These are phyloP conservation scores for Saccharomycopsis vini DNA, from an alignment of 805 yeast species.

Conservation along the genomic window DNA sequence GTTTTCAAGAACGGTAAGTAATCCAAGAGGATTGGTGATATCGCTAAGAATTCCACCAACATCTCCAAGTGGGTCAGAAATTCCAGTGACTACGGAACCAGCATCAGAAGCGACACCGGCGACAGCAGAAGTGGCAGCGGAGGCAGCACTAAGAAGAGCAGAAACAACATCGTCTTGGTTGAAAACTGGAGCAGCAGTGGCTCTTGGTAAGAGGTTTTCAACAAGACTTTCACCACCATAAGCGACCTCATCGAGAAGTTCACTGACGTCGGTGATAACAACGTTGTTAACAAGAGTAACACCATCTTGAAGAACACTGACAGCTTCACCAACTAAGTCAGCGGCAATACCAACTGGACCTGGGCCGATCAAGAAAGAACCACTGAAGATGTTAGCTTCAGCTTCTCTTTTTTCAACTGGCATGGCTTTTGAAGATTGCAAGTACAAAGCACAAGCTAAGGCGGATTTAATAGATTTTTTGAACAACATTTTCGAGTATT, in stretches of 20 bases:
- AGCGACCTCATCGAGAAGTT: neutral
- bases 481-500: too few relatives aligned
- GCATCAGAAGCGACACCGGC: neutral
- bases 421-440: too few relatives aligned
- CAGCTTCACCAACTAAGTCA: slow-evolving; percentile 1
- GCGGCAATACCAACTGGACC: slow-evolving; percentile 6
- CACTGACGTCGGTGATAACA: slow-evolving; percentile 6
- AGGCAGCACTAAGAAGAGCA: too few relatives aligned
- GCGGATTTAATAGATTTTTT: too few relatives aligned
- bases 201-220: too few relatives aligned
- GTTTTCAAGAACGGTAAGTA: too few relatives aligned
- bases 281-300: slow-evolving; percentile 2
- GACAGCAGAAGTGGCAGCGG: neutral
- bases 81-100: slow-evolving; percentile 2
- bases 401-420: too few relatives aligned
- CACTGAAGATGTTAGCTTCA: slow-evolving; percentile 1
- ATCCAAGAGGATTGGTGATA: too few relatives aligned
- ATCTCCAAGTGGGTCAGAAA: too few relatives aligned
- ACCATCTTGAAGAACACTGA: neutral
- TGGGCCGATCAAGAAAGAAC: slow-evolving; percentile 3
- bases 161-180: neutral
- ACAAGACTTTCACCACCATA: neutral
- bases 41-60: too few relatives aligned
- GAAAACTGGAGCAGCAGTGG: neutral
- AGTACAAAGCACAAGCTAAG: neutral